Base-by-base conservation (phyloP, 2,329 filamentous ascomycete species). In the Apiospora koreana region DNA sequence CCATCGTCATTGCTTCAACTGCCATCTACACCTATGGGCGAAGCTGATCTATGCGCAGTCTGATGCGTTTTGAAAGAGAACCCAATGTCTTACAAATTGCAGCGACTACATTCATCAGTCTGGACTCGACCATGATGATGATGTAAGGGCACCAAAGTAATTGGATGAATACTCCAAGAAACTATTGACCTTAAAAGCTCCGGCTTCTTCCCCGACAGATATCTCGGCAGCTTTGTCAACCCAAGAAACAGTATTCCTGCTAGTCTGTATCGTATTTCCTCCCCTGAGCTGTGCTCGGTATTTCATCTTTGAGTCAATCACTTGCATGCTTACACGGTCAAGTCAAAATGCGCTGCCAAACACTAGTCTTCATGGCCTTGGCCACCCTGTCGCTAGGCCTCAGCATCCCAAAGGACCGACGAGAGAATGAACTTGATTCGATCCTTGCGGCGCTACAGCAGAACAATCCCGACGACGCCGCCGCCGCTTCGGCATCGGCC, bases 391-490 rank as follows among this genome's bases (percentile, higher is more conserved):
- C 66, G 31, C 46, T 68, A 1, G 66, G 66, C 14, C 43, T 68
- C 4, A 68, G 8, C 25, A 10, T 68, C 23, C 66, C 66, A 4
- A 50, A 31, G 18, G 28, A 42, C 42, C 41, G 41, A 2, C 43
- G 35, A 5, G 35, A 23, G n/a, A 46, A 18, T 10, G 66, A 68
- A 14, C 18, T 68, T 1, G 46, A 45, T 7, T 8, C 66, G 23
- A 42, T 54, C 35, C 66, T 68, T 1, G 66, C 43, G 4, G 66
- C 66, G 16, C 45, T 68, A 35, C 43, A 18, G 23, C 23, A 68
- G 16, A 68, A 68, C 35, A 68, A 38, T 28, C 66, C 66, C 43
- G 66, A 54, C 23, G 66, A 68, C n/a, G 66, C 66, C 43, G 66
- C 66, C 8, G 66, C 66, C 8, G 65, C 65, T 21, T 28, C 58